Percentiles rank a stretch among this genome's conserved stretches.
Conservation (phyloP, 352 stramenopile species). For the Peronosclerospora sorghi region DNA sequence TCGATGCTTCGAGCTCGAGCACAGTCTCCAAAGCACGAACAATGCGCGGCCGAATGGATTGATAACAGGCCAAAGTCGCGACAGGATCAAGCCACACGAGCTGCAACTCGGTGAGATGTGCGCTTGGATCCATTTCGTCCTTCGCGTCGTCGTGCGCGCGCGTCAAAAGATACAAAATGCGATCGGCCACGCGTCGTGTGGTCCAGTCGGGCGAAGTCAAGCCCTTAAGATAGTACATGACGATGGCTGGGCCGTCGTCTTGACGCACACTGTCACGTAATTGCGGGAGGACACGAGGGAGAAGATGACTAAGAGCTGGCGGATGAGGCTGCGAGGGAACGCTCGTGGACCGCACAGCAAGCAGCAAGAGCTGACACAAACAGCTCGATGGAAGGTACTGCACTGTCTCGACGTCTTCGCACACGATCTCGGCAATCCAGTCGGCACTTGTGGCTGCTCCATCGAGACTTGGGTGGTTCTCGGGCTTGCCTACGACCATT, state of each 20-base stretch:
- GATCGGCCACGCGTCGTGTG: constrained; percentile 47
- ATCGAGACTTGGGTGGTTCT: background rate
- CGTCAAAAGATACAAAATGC: constrained; percentile 56
- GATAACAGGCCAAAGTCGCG: constrained; percentile 55
- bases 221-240: constrained; percentile 66
- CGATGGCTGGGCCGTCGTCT: constrained; percentile 25
- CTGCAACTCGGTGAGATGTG: too few relatives aligned
- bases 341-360: constrained; percentile 27
- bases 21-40: constrained; percentile 60
- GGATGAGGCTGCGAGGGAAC: constrained; percentile 16
- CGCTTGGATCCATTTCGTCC: too few relatives aligned
- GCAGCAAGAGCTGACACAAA: constrained; percentile 65
- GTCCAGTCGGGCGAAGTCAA: constrained; percentile 38
- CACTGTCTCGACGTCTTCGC: constrained; percentile 71
- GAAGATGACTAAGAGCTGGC: constrained; percentile 30
- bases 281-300: constrained; percentile 44
- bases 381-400: constrained; percentile 71
- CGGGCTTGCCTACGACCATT: constrained; percentile 55
- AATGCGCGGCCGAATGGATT: constrained; percentile 37
- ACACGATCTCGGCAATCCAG: constrained; percentile 85
- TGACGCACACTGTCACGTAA: constrained; percentile 41
- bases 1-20: constrained; percentile 60
- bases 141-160: background rate
- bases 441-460: constrained; percentile 25
- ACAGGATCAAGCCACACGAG: constrained; percentile 65